Base-by-base conservation (phyloP, 345 rosid species). In the Erodium maritimum region DNA sequence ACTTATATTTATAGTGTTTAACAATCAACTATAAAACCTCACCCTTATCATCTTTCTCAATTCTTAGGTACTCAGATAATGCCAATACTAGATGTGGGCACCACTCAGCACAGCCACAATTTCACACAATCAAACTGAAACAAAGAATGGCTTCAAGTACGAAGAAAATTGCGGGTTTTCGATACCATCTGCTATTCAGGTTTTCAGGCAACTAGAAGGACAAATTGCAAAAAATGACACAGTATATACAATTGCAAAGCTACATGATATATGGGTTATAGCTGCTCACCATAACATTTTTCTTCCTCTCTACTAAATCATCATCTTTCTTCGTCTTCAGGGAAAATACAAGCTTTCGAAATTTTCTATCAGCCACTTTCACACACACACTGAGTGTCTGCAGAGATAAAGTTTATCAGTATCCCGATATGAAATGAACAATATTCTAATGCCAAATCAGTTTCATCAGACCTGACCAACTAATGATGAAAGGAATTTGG, bases 261-360 rank as follows among this genome's bases (percentile, higher is more conserved):
- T 42, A 12, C 17, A 42, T 42, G 48, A 42, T 42, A 14, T 42
- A 42, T 42, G 9, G 18, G 48, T n/a, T 46, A 52, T 57, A 51
- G 4, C 24, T 60, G 54, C 88, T 79, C 54, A 86, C 90, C 99
- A 93, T 93, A 42, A 88, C 76, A 56, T 67, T 77, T 78, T 87
- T 82, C 72, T 88, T 91, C 75, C 73, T 88, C 82, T 80, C 79
- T 23, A 77, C 66, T 52, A 78, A 66, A 64, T 80, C 94, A 65
- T 86, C 89, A 54, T 84, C 88, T 72, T 88, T 91, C 75, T 70
- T 84, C 12, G 86, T 87, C 73, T 78, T 86, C 82, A 88, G 59
- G 48, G 99, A 88, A 78, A 88, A 77, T 67, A 82, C 58, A 62
- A 88, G 86, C 77, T 86, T 88, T 62, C 86, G 80, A 56, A 75